Evolutionary conservation across 768 basidiomycete species (phyloP).

Genomic region (Lactarius deliciosus): DNA sequence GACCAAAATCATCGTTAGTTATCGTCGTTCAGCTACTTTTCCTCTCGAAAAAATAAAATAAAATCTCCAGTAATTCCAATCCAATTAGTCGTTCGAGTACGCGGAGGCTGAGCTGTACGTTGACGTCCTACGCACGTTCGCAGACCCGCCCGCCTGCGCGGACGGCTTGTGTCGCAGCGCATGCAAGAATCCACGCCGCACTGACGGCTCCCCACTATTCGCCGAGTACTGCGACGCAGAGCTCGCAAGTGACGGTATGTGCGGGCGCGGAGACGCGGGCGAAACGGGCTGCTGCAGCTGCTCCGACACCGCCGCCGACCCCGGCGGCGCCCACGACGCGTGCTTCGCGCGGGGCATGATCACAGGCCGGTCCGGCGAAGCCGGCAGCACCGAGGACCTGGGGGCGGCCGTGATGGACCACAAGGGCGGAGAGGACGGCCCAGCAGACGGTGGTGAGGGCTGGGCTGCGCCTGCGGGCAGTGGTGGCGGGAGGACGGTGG

Average conservation of each 20-base stretch:
- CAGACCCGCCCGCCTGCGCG: background rate
- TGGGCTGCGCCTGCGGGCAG: background rate
- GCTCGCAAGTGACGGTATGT: constrained; percentile 38
- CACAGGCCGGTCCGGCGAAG: constrained; percentile 14
- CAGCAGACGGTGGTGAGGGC: background rate
- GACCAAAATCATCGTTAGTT: background rate
- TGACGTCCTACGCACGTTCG: constrained; percentile 5
- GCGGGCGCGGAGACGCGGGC: constrained; percentile 21
- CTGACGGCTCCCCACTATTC: constrained; percentile 40
- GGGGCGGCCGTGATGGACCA: background rate
- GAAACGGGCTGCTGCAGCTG: background rate
- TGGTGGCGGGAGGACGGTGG: background rate
- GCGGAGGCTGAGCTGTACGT: constrained; percentile 26
- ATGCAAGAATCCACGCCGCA: constrained; percentile 32
- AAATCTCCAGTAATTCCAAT: background rate
- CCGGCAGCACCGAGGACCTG: constrained; percentile 17
- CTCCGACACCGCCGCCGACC: background rate
- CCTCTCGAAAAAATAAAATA: background rate
- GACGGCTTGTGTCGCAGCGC: constrained; percentile 25
- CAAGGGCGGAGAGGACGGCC: background rate
- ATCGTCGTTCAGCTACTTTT: background rate
- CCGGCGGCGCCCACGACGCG: background rate
- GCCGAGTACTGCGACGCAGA: constrained; percentile 41
- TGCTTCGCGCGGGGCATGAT: constrained; percentile 23
- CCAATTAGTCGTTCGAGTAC: constrained; percentile 22